phyloP scores from a whole-genome alignment of 139 green algal species.

The Diplosphaera chodatii region DNA sequence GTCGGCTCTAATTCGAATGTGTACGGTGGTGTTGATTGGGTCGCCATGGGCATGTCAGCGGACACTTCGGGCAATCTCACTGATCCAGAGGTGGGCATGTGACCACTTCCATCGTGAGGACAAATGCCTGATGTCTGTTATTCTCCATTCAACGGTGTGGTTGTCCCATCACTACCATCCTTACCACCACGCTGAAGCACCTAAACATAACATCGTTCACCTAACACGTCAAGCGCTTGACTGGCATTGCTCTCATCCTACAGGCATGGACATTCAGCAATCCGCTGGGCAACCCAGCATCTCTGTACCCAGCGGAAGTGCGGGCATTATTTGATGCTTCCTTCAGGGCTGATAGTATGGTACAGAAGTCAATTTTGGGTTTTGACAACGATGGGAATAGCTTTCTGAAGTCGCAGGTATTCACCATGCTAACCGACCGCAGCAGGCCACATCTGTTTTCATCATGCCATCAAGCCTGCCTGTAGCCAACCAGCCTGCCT shows the following conservation, averaged over 20 bases:
- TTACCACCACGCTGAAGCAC: too few relatives aligned
- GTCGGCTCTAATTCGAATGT: slow-evolving; percentile 3
- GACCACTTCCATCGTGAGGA: too few relatives aligned
- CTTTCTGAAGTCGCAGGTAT: background rate
- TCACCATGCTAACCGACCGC: too few relatives aligned
- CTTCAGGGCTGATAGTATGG: slow-evolving; percentile 10
- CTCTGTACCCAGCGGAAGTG: slow-evolving; percentile 23
- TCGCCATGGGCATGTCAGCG: slow-evolving; percentile 15
- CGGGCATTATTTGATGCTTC: slow-evolving; percentile 19
- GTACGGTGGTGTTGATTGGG: slow-evolving; percentile 25
- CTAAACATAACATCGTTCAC: too few relatives aligned
- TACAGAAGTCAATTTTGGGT: slow-evolving; percentile 18
- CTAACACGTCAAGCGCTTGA: too few relatives aligned
- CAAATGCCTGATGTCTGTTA: too few relatives aligned
- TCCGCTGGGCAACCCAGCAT: slow-evolving; percentile 25
- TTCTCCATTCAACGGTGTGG: too few relatives aligned
- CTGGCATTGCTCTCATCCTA: background rate
- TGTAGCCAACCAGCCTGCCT: too few relatives aligned
- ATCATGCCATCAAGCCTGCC: too few relatives aligned
- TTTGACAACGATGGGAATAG: slow-evolving; percentile 13
- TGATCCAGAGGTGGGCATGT: background rate
- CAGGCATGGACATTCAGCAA: slow-evolving; percentile 8
- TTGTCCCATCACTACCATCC: too few relatives aligned
- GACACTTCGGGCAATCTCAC: slow-evolving; percentile 17
- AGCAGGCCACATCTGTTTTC: too few relatives aligned